phyloP scores from a whole-genome alignment of 805 yeast genomes.

The Saccharomyces cerevisiae region DNA sequence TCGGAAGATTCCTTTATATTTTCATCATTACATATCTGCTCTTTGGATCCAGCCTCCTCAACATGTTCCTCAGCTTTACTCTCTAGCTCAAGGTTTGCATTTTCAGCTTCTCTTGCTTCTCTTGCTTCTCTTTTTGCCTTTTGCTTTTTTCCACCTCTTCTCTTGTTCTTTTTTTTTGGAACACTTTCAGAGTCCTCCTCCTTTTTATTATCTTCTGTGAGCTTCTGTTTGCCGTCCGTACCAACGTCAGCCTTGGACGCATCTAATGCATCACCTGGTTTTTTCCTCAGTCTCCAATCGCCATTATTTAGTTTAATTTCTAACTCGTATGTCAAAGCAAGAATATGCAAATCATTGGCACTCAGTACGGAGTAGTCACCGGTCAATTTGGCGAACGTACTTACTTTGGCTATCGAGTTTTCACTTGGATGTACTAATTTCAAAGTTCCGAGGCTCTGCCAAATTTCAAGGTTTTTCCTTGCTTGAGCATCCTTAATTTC shows the following conservation, averaged over 20 bases:
- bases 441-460: constrained; percentile 58
- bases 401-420: constrained; percentile 54
- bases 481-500: constrained; percentile 86
- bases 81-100: background rate
- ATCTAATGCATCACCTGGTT: constrained; percentile 52
- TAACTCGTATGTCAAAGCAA: constrained; percentile 85
- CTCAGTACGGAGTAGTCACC: constrained; percentile 89
- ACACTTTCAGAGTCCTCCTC: background rate
- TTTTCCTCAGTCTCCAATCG: constrained; percentile 59
- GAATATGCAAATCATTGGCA: constrained; percentile 82
- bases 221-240: constrained; percentile 4
- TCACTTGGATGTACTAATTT: constrained; percentile 69
- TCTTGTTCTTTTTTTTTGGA: constrained; percentile 36
- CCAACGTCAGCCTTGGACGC: constrained; percentile 20
- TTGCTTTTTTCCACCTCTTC: constrained; percentile 62
- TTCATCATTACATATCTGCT: constrained; percentile 3
- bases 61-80: background rate
- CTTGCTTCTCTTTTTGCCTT: constrained; percentile 47
- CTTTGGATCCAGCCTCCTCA: background rate
- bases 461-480: constrained; percentile 64
- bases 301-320: constrained; percentile 66
- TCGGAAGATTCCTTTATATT: constrained; percentile 4
- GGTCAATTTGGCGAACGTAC: constrained; percentile 71
- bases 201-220: background rate
- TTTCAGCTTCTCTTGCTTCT: constrained; percentile 12